Base-by-base conservation (phyloP, 2,329 filamentous ascomycete genomes). In the Penicillium expansum region DNA sequence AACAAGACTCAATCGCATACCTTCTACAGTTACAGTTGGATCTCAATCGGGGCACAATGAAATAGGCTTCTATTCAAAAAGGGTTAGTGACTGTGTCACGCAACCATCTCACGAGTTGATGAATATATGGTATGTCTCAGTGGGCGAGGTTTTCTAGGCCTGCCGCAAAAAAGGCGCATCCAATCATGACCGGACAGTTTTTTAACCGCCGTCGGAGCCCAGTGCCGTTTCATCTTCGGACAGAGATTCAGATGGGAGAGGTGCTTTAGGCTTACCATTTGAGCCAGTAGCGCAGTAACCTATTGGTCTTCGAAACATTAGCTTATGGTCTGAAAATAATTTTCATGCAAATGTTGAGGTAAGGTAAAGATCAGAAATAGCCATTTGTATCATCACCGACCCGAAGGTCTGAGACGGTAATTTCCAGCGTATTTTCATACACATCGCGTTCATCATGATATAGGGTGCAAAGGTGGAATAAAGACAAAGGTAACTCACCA, bases 91-190 rank as follows among this genome's bases (percentile, higher is more conserved):
- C 62, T 58, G 39, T 62, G 61, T 62, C 62, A 58, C 57, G 18
- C 59, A 61, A 60, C 38, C 14, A 45, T 55, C 43, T 38, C 57
- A 61, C 58, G 60, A 67, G 59, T 57, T 54, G 52, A 63, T 67
- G 56, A 53, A 56, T 50, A 48, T 54, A 66, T 60, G 52, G 43
- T 30, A 49, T 55, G 61, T 71, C 79, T 96, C 92, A 96, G 92
- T 93, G 90, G 92, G 90, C 91, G 86, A 96, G 92, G 92, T 96
- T 96, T 96, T 95, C 91, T 95, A 96, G 91, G 92, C 92, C 91
- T 96, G 91, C 90, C 91, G 78, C 91, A 90, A 90, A 84, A 79
- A 72, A 57, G 90, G 91, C 91, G 85, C 89, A 85, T 86, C 92
- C 90, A 82, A 81, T 92, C 91, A 91, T 86, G 86, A 80, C 76